Base-by-base conservation (phyloP, 495 filamentous ascomycete genomes). In the Cladorrhinum samala region DNA sequence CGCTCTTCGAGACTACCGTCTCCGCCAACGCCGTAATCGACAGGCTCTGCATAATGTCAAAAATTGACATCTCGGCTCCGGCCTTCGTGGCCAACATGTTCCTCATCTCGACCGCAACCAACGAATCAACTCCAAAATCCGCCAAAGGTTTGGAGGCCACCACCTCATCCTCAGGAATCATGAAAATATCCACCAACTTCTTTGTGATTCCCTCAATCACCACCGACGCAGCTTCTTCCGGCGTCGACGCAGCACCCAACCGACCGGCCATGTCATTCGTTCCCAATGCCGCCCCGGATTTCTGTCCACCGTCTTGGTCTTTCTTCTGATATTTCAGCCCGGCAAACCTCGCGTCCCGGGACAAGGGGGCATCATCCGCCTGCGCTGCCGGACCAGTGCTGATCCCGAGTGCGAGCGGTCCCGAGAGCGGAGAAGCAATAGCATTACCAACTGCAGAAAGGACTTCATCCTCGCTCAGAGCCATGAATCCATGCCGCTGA, bases 51-150 rank as follows among this genome's bases (percentile, higher is more conserved):
- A 77, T 59, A 38, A 76, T 72, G 16, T 68, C 64, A 41, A 76
- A 75, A 43, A 75, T 70, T 1, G 68, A 71, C 40, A 72, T 39
- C 16, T 75, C 69, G 1, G 63, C 65, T 0, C 55, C 68, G 9
- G 59, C 63, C 51, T 64, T 62, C 19, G 61, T 27, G 0, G 62
- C 56, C 2, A 78, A 46, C 68, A 69, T 76, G 41, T 72, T 74
- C 27, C 75, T 56, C 37, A 79, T 57, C 50, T 82, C 77, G 2
- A 72, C 70, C 1, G 72, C 76, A 11, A 78, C 62, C 39, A 80
- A 65, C 7, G 65, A 72, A 50, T 82, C 77, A 24, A 79, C 61
- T 2, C 76, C 73, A 50, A 63, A 77, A 2, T 52, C 59, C 0
- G 58, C 48, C 33, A 68, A 49, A 13, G 68, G 50, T 27, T 65